A percentile compares a stretch with the other conserved stretches of the same genome.
These are phyloP conservation scores for Clonostachys rosea DNA, from an alignment of 2,329 filamentous ascomycete species.

Conservation along the genomic window DNA sequence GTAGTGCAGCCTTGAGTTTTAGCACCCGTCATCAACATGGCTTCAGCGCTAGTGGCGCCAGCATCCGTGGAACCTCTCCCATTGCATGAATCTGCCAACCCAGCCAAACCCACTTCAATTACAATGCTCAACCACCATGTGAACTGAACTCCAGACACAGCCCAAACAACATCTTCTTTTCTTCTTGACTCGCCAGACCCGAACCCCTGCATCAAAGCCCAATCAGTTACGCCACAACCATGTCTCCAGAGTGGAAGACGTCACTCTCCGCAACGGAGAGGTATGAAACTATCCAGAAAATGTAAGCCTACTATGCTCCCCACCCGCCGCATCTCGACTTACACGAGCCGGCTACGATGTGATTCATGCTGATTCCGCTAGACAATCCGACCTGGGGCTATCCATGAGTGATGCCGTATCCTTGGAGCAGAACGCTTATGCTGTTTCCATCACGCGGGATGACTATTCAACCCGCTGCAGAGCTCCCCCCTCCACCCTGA, in stretches of 20 bases:
- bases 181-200: no score
- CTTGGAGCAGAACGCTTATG: constrained; percentile 60
- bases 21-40: no score
- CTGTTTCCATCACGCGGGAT: not conserved
- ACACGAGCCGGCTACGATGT: no score
- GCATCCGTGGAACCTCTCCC: no score
- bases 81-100: no score
- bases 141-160: no score
- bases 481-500: not conserved
- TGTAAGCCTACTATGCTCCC: constrained; percentile 13
- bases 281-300: constrained; percentile 56
- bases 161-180: not conserved
- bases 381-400: not conserved
- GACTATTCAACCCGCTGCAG: not conserved
- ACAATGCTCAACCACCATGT: no score
- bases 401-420: constrained; percentile 47
- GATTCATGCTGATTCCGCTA: no score
- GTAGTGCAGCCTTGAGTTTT: no score
- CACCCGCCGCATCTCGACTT: not conserved
- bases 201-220: no score
- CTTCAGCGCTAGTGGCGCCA: no score
- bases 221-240: not conserved
- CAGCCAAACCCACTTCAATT: no score
- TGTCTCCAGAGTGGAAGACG: constrained; percentile 38
- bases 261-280: constrained; percentile 53